These are phyloP conservation scores for Nicotiana paniculata DNA, from an alignment of 257 asterid genomes.

Conservation along the genomic window DNA sequence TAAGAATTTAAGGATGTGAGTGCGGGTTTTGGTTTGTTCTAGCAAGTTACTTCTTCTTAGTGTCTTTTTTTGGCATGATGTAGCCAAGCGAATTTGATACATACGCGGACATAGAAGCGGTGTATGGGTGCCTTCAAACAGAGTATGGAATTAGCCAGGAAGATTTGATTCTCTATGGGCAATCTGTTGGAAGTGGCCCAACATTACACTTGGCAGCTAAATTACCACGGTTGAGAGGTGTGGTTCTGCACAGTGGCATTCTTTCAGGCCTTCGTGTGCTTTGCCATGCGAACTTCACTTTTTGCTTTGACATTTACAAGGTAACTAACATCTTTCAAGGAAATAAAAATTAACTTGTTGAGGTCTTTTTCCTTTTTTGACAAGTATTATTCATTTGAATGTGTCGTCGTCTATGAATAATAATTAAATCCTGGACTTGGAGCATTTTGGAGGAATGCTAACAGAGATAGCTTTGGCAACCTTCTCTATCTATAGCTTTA, in stretches of 20 bases:
- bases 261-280: constrained; percentile 99
- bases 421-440: background rate
- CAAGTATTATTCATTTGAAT: background rate
- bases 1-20: background rate
- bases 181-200: constrained; percentile 99
- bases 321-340: constrained; percentile 24
- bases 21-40: background rate
- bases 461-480: background rate
- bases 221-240: constrained; percentile 92
- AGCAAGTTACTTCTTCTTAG: background rate
- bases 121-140: constrained; percentile 83
- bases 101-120: constrained; percentile 96
- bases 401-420: background rate
- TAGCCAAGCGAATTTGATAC: constrained; percentile 96
- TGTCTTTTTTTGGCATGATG: constrained; percentile 2
- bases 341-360: background rate
- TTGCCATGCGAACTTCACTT: constrained; percentile 79
- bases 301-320: constrained; percentile 93
- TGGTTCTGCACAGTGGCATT: constrained; percentile 95
- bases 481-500: background rate
- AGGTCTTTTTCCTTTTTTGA: background rate
- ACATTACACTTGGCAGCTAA: constrained; percentile 91
- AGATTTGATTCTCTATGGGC: constrained; percentile 85
- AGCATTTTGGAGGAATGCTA: background rate
- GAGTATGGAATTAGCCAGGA: constrained; percentile 95